A percentile compares a stretch with the other conserved stretches of the same genome.
Evolutionary conservation across 441 rosid species (phyloP).

Genomic region (Melastoma candidum): DNA sequence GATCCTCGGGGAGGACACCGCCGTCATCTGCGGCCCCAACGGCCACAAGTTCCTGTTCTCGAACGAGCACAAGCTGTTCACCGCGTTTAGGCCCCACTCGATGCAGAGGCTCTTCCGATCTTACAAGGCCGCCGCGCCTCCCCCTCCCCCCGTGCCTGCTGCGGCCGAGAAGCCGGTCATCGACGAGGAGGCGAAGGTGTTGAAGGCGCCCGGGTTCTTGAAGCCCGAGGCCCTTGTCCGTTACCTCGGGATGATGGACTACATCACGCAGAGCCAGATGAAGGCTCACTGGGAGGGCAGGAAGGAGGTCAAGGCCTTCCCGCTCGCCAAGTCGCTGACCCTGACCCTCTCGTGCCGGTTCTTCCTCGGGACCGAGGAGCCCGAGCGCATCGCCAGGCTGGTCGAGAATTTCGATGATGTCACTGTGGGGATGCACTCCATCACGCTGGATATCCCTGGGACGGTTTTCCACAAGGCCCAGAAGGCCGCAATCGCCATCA

Average conservation of each 20-base stretch:
- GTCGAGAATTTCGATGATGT: constrained; percentile 15
- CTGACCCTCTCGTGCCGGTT: constrained; percentile 18
- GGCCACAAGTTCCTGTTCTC: constrained; percentile 21
- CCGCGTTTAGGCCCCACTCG: constrained; percentile 14
- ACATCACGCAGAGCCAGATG: constrained; percentile 16
- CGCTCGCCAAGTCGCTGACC: constrained; percentile 18
- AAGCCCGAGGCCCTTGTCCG: constrained; percentile 18
- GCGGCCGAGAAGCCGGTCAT: not conserved
- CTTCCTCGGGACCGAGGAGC: constrained; percentile 21
- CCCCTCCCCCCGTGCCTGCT: not conserved
- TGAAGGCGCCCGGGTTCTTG: constrained; percentile 16
- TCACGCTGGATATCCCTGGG: constrained; percentile 19
- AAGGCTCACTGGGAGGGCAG: constrained; percentile 14
- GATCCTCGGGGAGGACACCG: constrained; percentile 18
- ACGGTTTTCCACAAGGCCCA: constrained; percentile 16
- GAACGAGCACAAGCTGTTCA: constrained; percentile 18
- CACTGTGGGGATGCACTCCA: constrained; percentile 18
- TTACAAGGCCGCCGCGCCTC: constrained; percentile 10
- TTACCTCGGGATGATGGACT: constrained; percentile 18
- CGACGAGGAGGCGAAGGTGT: constrained; percentile 14
- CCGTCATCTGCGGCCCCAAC: constrained; percentile 17
- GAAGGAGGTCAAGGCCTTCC: constrained; percentile 9
- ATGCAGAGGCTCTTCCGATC: constrained; percentile 19
- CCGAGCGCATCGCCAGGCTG: constrained; percentile 14
- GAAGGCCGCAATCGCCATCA: constrained; percentile 13